Evolutionary conservation across 768 basidiomycete genomes (phyloP).

Genomic region (Mycena vitilis): DNA sequence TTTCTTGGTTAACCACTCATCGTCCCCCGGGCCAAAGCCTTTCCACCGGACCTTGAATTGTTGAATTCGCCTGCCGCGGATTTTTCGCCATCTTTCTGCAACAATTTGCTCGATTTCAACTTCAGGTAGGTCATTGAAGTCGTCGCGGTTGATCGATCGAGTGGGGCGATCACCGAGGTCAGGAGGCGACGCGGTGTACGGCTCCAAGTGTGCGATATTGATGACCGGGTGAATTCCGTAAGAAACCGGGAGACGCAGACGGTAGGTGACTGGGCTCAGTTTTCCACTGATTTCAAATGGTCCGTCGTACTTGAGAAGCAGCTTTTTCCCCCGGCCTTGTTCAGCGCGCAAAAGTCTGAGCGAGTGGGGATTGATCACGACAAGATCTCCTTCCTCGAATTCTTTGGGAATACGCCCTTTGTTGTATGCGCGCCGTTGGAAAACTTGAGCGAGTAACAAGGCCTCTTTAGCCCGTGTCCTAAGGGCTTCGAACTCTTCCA

Average conservation of each 20-base stretch:
- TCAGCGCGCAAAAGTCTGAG: not conserved
- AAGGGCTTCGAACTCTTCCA: not conserved
- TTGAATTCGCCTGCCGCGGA: not conserved
- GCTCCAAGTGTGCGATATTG: not conserved
- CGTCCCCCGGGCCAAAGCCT: not conserved
- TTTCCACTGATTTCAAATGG: not conserved
- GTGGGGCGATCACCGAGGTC: not conserved
- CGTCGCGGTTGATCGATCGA: not conserved
- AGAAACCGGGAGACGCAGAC: not conserved
- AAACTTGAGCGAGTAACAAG: not conserved
- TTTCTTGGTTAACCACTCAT: not conserved
- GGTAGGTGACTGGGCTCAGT: not conserved
- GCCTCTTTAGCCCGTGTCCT: not conserved
- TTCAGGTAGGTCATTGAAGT: not conserved
- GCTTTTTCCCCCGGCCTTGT: not conserved
- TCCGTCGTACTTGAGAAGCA: slow-evolving; percentile 1
- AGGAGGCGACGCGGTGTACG: not conserved
- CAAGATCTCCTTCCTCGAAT: not conserved
- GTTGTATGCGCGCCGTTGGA: not conserved
- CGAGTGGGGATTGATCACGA: not conserved
- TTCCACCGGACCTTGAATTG: slow-evolving; percentile 7
- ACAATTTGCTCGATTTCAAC: not conserved
- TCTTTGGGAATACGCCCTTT: not conserved
- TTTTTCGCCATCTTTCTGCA: not conserved
- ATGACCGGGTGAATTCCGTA: not conserved